Percentiles rank a stretch among this genome's conserved stretches.
These are phyloP conservation scores for Saraca asoca DNA, from an alignment of 331 rosid genomes.

Conservation along the genomic window DNA sequence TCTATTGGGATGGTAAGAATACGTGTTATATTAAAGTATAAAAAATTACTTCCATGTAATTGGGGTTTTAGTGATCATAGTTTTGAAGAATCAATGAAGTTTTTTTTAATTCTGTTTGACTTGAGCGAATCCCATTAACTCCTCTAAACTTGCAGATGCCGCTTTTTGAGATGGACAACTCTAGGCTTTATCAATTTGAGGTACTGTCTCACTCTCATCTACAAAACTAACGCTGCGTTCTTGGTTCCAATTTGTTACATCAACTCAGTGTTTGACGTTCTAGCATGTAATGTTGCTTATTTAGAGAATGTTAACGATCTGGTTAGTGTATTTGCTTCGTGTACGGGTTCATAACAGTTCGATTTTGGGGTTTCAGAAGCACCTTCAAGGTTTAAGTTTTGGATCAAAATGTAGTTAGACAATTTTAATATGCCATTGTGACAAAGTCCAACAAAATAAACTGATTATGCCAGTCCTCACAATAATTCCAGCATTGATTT, in stretches of 20 bases:
- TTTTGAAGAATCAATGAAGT: not conserved
- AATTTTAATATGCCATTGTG: constrained; percentile 38
- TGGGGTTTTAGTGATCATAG: no score
- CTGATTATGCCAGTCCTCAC: no score
- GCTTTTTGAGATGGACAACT: constrained; percentile 31
- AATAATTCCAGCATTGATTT: no score
- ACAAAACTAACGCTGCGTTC: constrained; percentile 6
- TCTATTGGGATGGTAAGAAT: no score
- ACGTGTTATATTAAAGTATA: no score
- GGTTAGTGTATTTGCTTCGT: constrained; percentile 21
- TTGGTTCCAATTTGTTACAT: no score
- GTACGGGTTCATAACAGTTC: constrained; percentile 48
- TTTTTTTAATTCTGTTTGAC: constrained; percentile 10
- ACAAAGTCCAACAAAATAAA: no score
- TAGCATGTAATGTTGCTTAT: constrained; percentile 10
- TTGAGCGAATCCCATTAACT: constrained; percentile 24
- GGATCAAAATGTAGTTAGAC: constrained; percentile 43
- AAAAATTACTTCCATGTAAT: no score
- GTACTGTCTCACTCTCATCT: constrained; percentile 21
- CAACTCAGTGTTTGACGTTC: not conserved
- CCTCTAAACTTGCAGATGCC: constrained; percentile 37
- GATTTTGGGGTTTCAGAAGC: constrained; percentile 30
- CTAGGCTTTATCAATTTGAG: constrained; percentile 26
- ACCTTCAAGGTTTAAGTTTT: constrained; percentile 40
- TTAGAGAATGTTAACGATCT: constrained; percentile 10